phyloP scores from a whole-genome alignment of 2,329 filamentous ascomycete species.

The Endoconidiophora polonica region DNA sequence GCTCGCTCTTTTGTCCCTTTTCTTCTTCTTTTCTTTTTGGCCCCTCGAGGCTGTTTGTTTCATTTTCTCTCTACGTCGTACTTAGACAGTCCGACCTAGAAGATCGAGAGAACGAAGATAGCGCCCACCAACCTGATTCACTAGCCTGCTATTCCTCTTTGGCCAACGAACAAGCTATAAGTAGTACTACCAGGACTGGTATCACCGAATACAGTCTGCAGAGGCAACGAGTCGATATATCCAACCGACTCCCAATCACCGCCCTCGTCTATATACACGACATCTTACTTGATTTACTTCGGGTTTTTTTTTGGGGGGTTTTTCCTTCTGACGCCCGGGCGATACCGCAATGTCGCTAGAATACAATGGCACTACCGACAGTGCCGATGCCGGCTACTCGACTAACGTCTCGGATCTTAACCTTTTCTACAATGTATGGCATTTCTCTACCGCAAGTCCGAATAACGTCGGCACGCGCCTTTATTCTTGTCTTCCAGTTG shows the following conservation, averaged over 20 bases:
- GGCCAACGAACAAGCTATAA: too few relatives aligned
- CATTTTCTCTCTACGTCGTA: not conserved
- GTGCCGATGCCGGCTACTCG: slow-evolving; percentile 35
- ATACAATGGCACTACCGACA: slow-evolving; percentile 35
- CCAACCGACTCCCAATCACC: too few relatives aligned
- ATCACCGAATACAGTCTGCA: too few relatives aligned
- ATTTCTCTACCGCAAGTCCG: too few relatives aligned
- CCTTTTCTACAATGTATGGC: slow-evolving; percentile 59
- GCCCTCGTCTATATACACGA: too few relatives aligned
- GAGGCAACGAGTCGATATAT: too few relatives aligned
- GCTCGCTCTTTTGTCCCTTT: not conserved
- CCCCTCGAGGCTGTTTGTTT: not conserved
- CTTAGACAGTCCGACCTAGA: not conserved
- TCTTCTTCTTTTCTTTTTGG: not conserved
- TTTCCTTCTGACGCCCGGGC: too few relatives aligned
- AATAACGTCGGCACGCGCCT: not conserved
- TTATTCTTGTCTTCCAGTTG: slow-evolving; percentile 1
- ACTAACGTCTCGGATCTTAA: slow-evolving; percentile 52
- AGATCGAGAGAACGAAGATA: not conserved
- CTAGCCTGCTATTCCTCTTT: too few relatives aligned
- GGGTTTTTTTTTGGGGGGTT: too few relatives aligned
- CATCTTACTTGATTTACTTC: too few relatives aligned
- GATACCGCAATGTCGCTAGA: slow-evolving; percentile 20
- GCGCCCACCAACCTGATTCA: not conserved
- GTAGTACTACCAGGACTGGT: not conserved